Conservation (phyloP, 371 early-diverging fungal species). For the Fennellomyces sp. region DNA sequence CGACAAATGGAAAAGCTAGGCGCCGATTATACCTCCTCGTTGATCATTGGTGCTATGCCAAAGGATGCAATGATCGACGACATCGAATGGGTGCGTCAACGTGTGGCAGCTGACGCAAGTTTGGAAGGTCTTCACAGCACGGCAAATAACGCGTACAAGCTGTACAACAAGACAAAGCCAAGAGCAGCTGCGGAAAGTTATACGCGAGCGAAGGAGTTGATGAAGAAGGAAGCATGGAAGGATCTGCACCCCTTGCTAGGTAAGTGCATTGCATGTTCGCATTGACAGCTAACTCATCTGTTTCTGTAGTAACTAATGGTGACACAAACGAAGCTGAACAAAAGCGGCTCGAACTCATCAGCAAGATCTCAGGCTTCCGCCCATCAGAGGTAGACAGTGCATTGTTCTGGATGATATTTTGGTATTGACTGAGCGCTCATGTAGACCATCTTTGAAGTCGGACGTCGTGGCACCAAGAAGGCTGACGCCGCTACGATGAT, state of each 20-base stretch:
- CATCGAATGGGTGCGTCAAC: slow-evolving; percentile 70
- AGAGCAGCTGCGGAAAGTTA: slow-evolving; percentile 87
- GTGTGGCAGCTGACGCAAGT: slow-evolving; percentile 61
- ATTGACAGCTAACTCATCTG: background rate
- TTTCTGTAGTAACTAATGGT: slow-evolving; percentile 12
- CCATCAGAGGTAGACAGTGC: slow-evolving; percentile 63
- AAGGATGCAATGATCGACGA: slow-evolving; percentile 66
- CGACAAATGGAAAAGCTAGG: slow-evolving; percentile 37
- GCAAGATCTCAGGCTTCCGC: slow-evolving; percentile 77
- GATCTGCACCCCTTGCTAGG: slow-evolving; percentile 82
- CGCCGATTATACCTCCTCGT: slow-evolving; percentile 78
- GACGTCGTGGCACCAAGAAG: slow-evolving; percentile 78
- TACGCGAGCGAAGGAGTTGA: slow-evolving; percentile 82
- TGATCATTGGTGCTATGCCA: slow-evolving; percentile 85
- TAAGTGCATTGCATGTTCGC: slow-evolving; percentile 16
- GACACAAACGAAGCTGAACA: slow-evolving; percentile 49
- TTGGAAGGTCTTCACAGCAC: slow-evolving; percentile 69
- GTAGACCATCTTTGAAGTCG: slow-evolving; percentile 93
- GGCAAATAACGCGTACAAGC: slow-evolving; percentile 83
- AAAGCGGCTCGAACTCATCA: slow-evolving; percentile 68
- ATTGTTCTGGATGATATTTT: background rate
- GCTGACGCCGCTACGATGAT: slow-evolving; percentile 69
- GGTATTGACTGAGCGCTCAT: no score
- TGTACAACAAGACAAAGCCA: slow-evolving; percentile 82
- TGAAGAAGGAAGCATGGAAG: slow-evolving; percentile 53